A percentile compares a stretch with the other conserved stretches of the same genome.
These are phyloP conservation scores for Ormosia emarginata DNA, from an alignment of 306 rosid genomes.

Conservation along the genomic window DNA sequence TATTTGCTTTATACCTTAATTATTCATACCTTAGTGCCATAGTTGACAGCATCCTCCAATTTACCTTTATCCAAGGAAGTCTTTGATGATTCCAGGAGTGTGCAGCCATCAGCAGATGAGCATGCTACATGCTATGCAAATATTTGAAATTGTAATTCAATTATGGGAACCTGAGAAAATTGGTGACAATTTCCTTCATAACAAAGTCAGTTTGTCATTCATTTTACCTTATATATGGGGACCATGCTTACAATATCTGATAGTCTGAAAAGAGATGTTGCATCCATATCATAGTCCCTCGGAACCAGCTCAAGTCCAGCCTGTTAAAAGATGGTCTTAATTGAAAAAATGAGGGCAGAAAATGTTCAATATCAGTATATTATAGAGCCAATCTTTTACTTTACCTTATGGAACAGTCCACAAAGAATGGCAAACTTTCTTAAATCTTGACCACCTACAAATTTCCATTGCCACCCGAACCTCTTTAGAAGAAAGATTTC, in stretches of 20 bases:
- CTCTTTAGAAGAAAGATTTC: conserved; percentile 80
- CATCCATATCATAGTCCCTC: conserved; percentile 82
- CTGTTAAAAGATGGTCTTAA: conserved; percentile 42
- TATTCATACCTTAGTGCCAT: conserved; percentile 79
- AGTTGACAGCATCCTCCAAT: conserved; percentile 97
- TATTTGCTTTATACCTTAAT: background rate
- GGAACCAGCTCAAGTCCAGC: conserved; percentile 98
- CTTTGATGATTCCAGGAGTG: conserved; percentile 90
- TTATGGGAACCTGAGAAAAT: background rate
- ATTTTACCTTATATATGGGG: conserved; percentile 83
- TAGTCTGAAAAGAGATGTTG: conserved; percentile 63
- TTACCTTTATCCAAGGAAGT: conserved; percentile 96
- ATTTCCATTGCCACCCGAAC: conserved; percentile 80
- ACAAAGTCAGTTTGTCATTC: background rate
- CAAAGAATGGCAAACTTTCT: conserved; percentile 91
- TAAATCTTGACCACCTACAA: conserved; percentile 56
- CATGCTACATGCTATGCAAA: conserved; percentile 84
- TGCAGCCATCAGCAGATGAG: conserved; percentile 97
- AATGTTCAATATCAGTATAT: background rate
- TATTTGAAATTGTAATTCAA: conserved; percentile 20
- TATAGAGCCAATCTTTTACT: background rate
- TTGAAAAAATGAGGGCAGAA: conserved; percentile 10
- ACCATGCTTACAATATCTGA: conserved; percentile 86
- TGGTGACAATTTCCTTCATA: background rate
- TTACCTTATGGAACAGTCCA: conserved; percentile 92